Evolutionary conservation across 108 stramenopile species (phyloP).

Genomic region (Nannochloropsis salina): DNA sequence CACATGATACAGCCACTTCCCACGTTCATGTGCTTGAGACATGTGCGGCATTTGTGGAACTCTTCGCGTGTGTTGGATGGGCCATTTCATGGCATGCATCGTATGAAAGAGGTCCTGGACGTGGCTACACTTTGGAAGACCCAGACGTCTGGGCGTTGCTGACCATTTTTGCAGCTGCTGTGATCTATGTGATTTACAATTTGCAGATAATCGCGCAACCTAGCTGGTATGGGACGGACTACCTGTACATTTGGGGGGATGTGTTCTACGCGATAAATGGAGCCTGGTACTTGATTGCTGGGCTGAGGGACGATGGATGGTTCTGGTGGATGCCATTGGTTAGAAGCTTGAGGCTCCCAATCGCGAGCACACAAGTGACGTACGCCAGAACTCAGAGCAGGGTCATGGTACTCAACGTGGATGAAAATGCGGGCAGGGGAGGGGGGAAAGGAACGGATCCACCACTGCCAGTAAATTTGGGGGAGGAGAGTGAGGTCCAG

Average conservation of each 20-base stretch:
- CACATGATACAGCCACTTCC: neutral
- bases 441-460: no score
- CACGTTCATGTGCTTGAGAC: neutral
- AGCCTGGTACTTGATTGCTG: neutral
- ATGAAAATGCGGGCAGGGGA: no score
- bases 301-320: slow-evolving; percentile 8
- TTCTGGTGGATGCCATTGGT: slow-evolving; percentile 11
- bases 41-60: slow-evolving; percentile 8
- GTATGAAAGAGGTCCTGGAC: neutral
- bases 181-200: neutral
- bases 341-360: neutral
- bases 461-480: no score
- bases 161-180: slow-evolving; percentile 6
- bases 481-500: no score
- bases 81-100: neutral
- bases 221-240: neutral
- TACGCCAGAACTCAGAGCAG: no score
- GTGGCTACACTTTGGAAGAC: slow-evolving; percentile 19
- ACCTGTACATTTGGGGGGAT: neutral
- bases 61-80: neutral
- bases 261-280: neutral
- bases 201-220: neutral
- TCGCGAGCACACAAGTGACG: neutral
- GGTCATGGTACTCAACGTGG: no score
- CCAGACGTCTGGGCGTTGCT: neutral